phyloP scores from a whole-genome alignment of 2,329 filamentous ascomycete genomes.

The Graphilbum ipis-grandicollis region DNA sequence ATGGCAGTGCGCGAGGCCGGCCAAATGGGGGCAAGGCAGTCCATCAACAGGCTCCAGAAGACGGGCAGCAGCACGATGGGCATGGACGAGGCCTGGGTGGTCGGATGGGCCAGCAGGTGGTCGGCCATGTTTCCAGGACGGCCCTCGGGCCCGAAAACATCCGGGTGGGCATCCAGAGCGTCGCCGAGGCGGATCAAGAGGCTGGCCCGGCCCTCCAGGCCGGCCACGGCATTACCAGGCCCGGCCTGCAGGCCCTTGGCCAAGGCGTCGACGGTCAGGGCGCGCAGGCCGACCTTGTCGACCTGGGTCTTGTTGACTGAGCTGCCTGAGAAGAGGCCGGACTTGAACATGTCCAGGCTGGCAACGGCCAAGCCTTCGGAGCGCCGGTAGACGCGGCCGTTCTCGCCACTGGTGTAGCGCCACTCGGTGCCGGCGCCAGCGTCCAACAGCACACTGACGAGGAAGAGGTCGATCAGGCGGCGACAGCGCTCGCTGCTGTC shows the following conservation, averaged over 20 bases:
- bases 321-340: constrained; percentile 74
- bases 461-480: constrained; percentile 59
- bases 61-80: constrained; percentile 77
- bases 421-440: constrained; percentile 81
- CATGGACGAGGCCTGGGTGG: constrained; percentile 74
- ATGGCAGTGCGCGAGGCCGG: constrained; percentile 71
- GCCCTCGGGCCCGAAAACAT: constrained; percentile 70
- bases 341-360: constrained; percentile 81
- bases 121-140: constrained; percentile 92
- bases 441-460: constrained; percentile 66
- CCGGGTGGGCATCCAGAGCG: constrained; percentile 56
- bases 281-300: constrained; percentile 63
- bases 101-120: constrained; percentile 80
- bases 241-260: constrained; percentile 73
- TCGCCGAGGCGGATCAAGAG: constrained; percentile 59
- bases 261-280: constrained; percentile 56
- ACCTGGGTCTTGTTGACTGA: constrained; percentile 71
- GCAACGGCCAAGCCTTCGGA: constrained; percentile 76
- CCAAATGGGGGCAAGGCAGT: constrained; percentile 77
- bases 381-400: constrained; percentile 62
- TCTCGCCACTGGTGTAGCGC: constrained; percentile 86
- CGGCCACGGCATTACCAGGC: constrained; percentile 64
- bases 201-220: constrained; percentile 67
- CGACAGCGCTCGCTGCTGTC: constrained; percentile 60
- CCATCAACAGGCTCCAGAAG: constrained; percentile 81